phyloP scores from a whole-genome alignment of 2,329 filamentous ascomycete genomes.

The Calonectria pauciramosa region DNA sequence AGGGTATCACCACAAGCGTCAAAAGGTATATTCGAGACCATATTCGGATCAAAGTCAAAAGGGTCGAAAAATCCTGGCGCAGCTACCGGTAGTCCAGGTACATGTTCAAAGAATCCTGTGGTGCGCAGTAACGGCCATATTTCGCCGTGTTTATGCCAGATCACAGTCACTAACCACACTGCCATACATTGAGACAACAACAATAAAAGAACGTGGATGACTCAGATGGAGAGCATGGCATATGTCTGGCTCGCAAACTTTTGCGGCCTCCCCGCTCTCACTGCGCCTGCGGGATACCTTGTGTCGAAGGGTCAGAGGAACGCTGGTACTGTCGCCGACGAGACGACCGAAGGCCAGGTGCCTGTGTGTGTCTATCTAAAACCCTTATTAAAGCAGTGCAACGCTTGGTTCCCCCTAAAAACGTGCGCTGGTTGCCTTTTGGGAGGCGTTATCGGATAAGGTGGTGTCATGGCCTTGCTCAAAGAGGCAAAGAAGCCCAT shows the following conservation, averaged over 20 bases:
- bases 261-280: slow-evolving; percentile 62
- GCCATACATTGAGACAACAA: too few relatives aligned
- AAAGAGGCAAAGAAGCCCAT: slow-evolving; percentile 18
- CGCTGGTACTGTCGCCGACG: slow-evolving; percentile 49
- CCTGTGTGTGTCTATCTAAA: slow-evolving; percentile 52
- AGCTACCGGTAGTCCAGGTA: background rate
- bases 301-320: slow-evolving; percentile 50
- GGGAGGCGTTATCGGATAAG: background rate
- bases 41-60: slow-evolving; percentile 29
- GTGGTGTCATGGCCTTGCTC: slow-evolving; percentile 18
- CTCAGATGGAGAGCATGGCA: slow-evolving; percentile 61
- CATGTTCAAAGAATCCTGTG: background rate
- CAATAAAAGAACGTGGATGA: too few relatives aligned
- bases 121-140: too few relatives aligned
- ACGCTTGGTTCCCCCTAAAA: background rate
- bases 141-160: too few relatives aligned
- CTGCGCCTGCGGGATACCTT: slow-evolving; percentile 60
- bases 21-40: slow-evolving; percentile 29
- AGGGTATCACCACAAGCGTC: slow-evolving; percentile 17
- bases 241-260: slow-evolving; percentile 67
- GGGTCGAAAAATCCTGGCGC: background rate
- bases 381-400: too few relatives aligned
- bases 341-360: slow-evolving; percentile 55
- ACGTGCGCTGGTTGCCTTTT: background rate
- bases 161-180: too few relatives aligned